Evolutionary conservation across 495 filamentous ascomycete genomes (phyloP), one percentile per base, ranked within the genome.

Genomic region (Hypoxylon cercidicola): DNA sequence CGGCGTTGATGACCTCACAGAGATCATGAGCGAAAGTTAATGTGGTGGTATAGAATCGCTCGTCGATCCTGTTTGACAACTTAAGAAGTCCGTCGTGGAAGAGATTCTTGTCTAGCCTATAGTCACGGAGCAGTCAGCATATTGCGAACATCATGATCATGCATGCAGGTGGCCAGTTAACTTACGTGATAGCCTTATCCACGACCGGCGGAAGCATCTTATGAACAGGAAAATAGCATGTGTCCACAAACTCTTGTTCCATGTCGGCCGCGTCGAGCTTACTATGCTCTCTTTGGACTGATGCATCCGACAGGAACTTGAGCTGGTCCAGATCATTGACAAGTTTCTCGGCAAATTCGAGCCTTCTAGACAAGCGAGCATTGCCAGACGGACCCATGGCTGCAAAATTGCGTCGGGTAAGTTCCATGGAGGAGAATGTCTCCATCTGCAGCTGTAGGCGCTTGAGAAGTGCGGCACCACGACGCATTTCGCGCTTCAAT

Each of bases 361-460:
- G 92, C 45, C 95, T 87, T 46, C 91, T 84, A 52, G 88, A 80
- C 19, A 99, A 81, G 55, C 91, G 87, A 30, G 89, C 85, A 61
- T 88, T 85, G 23, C 95, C 95, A 45, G 87, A 86, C 20, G 88
- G 89, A 32, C 95, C 95, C 91, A 97, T 94, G 18, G 89, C 89
- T 6, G 90, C 88, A 77, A 95, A 99, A 70, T 98, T 91, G 55
- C 96, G 87, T 28, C 95, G 84, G 1, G 93, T 96, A 66, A 99
- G 90, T 76, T 99, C 96, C 89, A 97, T 95, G 0, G 92, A 95
- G 0, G 93, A 92, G 74, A 98, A 99, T 0, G 91, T 89, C 71
- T 97, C 94, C 86, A 93, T 89, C 75, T 97, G 93, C 30, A 97
- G 76, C 71, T 99, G 95, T 8, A 98, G 81, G 35, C 95, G 87